Conservation (phyloP, 768 basidiomycete genomes). For the Serendipita sp. region DNA sequence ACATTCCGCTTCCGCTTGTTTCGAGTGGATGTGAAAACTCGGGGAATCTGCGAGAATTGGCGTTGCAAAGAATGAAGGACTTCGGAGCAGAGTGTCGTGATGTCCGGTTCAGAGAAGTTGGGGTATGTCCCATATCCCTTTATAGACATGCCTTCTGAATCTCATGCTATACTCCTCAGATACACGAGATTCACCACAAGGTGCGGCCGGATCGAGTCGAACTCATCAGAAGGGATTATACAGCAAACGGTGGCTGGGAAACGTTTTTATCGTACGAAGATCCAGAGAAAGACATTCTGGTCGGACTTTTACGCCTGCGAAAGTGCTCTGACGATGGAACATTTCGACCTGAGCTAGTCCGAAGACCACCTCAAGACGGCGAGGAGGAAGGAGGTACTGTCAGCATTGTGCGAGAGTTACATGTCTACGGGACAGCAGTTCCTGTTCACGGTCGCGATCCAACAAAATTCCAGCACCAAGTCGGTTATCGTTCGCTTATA, state of each 20-base stretch:
- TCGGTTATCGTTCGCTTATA: constrained; percentile 15
- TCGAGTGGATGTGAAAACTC: constrained; percentile 96
- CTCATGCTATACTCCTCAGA: constrained; percentile 28
- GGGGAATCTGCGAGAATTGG: constrained; percentile 89
- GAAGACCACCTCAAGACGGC: constrained; percentile 17
- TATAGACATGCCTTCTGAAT: background rate
- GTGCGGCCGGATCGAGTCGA: constrained; percentile 91
- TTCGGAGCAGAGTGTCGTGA: constrained; percentile 96
- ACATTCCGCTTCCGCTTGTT: constrained; percentile 92
- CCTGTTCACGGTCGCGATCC: constrained; percentile 95
- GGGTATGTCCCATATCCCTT: constrained; percentile 36
- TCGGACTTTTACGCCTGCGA: constrained; percentile 78
- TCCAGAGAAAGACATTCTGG: constrained; percentile 88
- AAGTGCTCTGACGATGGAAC: constrained; percentile 97
- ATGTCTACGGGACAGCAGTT: constrained; percentile 96
- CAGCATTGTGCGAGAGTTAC: constrained; percentile 88
- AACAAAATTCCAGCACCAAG: constrained; percentile 95
- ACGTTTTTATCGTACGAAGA: constrained; percentile 99
- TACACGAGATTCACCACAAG: constrained; percentile 97
- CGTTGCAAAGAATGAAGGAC: constrained; percentile 95
- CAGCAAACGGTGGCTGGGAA: constrained; percentile 98
- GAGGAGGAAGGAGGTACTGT: constrained; percentile 60
- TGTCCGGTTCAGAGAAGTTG: constrained; percentile 94
- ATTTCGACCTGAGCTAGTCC: constrained; percentile 81
- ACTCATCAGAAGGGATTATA: constrained; percentile 84